These are phyloP conservation scores for Saccharomyces hybrid DNA, from an alignment of 1,139 yeast species.

Conservation along the genomic window DNA sequence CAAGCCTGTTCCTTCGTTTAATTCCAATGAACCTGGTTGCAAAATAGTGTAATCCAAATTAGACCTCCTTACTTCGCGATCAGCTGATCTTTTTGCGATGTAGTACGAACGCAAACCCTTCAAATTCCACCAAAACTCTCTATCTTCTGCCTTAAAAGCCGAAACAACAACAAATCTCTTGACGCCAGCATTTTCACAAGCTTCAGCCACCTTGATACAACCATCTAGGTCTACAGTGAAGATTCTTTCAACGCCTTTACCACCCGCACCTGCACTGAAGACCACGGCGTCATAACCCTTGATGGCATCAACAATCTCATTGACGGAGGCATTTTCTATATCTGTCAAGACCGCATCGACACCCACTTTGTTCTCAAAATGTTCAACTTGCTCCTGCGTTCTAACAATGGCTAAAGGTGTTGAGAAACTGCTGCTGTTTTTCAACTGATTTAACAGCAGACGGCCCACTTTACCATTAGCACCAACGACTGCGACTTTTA, in stretches of 20 bases:
- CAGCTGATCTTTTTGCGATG: slow-evolving; percentile 51
- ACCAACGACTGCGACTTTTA: slow-evolving; percentile 45
- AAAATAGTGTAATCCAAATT: slow-evolving; percentile 48
- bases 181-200: slow-evolving; percentile 41
- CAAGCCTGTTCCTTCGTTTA: slow-evolving; percentile 38
- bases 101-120: slow-evolving; percentile 37
- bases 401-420: slow-evolving; percentile 47
- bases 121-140: slow-evolving; percentile 37
- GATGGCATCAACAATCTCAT: slow-evolving; percentile 36
- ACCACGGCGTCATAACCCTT: slow-evolving; percentile 51
- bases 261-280: slow-evolving; percentile 60
- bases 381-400: slow-evolving; percentile 38
- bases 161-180: slow-evolving; percentile 48
- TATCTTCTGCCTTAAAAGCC: slow-evolving; percentile 47
- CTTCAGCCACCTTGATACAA: slow-evolving; percentile 52
- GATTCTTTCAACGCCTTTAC: slow-evolving; percentile 41
- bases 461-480: slow-evolving; percentile 58
- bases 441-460: slow-evolving; percentile 32
- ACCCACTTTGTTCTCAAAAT: slow-evolving; percentile 34
- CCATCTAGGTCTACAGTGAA: slow-evolving; percentile 56
- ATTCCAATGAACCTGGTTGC: slow-evolving; percentile 42
- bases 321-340: slow-evolving; percentile 35
- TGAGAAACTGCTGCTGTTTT: slow-evolving; percentile 9
- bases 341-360: slow-evolving; percentile 35
- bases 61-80: slow-evolving; percentile 36